phyloP scores from a whole-genome alignment of 164 flowering plant species.

The Amborella trichopoda region DNA sequence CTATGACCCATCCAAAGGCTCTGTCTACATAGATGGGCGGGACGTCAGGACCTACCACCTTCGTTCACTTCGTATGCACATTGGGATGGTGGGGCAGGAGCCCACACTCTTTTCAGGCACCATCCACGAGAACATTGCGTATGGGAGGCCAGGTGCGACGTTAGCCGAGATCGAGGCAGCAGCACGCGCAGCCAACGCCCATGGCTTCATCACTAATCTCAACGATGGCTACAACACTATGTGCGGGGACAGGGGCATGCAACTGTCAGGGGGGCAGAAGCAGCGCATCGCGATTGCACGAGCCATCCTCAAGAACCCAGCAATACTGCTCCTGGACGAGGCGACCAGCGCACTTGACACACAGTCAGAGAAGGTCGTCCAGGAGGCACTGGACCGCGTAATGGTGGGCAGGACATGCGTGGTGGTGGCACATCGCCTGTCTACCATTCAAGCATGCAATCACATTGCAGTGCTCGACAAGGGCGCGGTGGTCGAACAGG shows the following conservation, averaged over 20 bases:
- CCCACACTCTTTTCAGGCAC: slow-evolving; percentile 32
- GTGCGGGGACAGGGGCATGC: slow-evolving; percentile 37
- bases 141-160: slow-evolving; percentile 17
- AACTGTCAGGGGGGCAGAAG: slow-evolving; percentile 38
- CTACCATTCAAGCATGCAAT: slow-evolving; percentile 30
- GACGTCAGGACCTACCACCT: slow-evolving; percentile 23
- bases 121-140: slow-evolving; percentile 26
- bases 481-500: slow-evolving; percentile 35
- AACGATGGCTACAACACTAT: slow-evolving; percentile 32
- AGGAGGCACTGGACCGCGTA: slow-evolving; percentile 29
- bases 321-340: slow-evolving; percentile 24
- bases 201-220: slow-evolving; percentile 26
- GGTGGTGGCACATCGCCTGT: slow-evolving; percentile 37
- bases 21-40: slow-evolving; percentile 23
- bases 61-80: slow-evolving; percentile 22
- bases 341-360: slow-evolving; percentile 38
- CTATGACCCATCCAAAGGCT: slow-evolving; percentile 27
- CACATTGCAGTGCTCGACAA: slow-evolving; percentile 28
- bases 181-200: slow-evolving; percentile 27
- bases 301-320: slow-evolving; percentile 27
- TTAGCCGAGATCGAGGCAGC: slow-evolving; percentile 22
- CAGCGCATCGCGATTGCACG: slow-evolving; percentile 37
- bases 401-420: slow-evolving; percentile 31
- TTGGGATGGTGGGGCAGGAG: slow-evolving; percentile 35
- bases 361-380: slow-evolving; percentile 29